Base-by-base conservation (phyloP, 345 rosid species). In the Cochlearia excelsa region DNA sequence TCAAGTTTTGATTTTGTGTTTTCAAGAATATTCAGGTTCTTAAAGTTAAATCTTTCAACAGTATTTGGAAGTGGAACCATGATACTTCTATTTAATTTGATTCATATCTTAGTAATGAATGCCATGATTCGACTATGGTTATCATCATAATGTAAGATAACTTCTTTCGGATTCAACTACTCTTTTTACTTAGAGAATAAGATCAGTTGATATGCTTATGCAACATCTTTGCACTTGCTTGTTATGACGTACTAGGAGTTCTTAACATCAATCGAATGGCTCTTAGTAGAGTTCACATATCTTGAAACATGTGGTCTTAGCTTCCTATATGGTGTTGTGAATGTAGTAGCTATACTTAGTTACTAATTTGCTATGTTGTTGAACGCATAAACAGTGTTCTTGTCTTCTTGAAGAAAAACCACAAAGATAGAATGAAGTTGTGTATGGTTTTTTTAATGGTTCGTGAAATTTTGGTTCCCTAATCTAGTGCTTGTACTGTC, bases 11-110 rank as follows among this genome's bases (percentile, higher is more conserved):
- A 42, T 62, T 16, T 55, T 33, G 23, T 33, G 35, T 53, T 62
- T 58, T 7, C 27, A 30, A 40, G 44, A 45, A 57, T 44, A 23
- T 47, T 59, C 70, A 52, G 73, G 54, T 71, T 67, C 74, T 41
- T 51, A 9, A 51, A 11, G 58, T 51, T 27, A 33, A 3, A 69
- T 53, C 16, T 61, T 30, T 34, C 62, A 27, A 31, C 54, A 1
- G 30, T 6, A 9, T 54, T 55, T 62, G 63, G 46, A 42, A 48
- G 43, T 16, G 30, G 57, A 31, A 40, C 51, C 29, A 7, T 33
- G n/a, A 43, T 52, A 49, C 43, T 55, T 28, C 33, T 46, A 26
- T 43, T 28, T 4, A 2, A 0, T 63, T 50, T 42, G 64, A 23
- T 50, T 69, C 33, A 26, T 30, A 34, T 69, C 41, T 56, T 62